phyloP scores from a whole-genome alignment of 2,329 filamentous ascomycete species.

The Arthrobotrys iridis region DNA sequence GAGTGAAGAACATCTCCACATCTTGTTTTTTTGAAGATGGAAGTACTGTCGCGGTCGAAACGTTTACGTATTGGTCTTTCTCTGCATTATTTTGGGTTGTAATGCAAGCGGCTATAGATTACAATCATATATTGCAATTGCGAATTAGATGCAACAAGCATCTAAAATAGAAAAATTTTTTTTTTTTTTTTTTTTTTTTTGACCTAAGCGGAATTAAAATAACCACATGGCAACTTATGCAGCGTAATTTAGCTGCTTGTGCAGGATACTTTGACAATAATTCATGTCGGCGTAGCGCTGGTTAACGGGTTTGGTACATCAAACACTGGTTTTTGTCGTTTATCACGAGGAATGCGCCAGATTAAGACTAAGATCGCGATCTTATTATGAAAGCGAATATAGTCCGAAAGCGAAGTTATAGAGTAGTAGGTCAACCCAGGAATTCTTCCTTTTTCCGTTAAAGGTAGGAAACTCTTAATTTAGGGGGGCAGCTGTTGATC shows the following conservation, averaged over 20 bases:
- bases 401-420: conserved; percentile 5
- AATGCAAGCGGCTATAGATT: conserved; percentile 30
- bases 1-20: background rate
- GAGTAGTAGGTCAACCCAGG: conserved; percentile 9
- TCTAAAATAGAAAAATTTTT: background rate
- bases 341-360: conserved; percentile 21
- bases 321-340: conserved; percentile 12
- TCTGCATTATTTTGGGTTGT: background rate
- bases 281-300: conserved; percentile 5
- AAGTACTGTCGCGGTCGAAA: background rate
- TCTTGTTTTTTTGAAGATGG: too few relatives aligned
- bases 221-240: conserved; percentile 12
- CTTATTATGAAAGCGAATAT: conserved; percentile 19
- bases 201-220: background rate
- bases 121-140: conserved; percentile 28
- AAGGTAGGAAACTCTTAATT: conserved; percentile 26
- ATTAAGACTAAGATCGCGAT: conserved; percentile 24
- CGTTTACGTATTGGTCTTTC: conserved; percentile 16
- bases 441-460: conserved; percentile 39
- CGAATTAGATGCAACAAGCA: conserved; percentile 1
- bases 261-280: conserved; percentile 5
- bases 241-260: conserved; percentile 3
- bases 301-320: conserved; percentile 12
- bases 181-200: too few relatives aligned
- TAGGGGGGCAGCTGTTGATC: background rate